A percentile compares a stretch with the other conserved stretches of the same genome.
Conservation (phyloP, 805 yeast genomes). For the Saccharomycopsis sp. region DNA sequence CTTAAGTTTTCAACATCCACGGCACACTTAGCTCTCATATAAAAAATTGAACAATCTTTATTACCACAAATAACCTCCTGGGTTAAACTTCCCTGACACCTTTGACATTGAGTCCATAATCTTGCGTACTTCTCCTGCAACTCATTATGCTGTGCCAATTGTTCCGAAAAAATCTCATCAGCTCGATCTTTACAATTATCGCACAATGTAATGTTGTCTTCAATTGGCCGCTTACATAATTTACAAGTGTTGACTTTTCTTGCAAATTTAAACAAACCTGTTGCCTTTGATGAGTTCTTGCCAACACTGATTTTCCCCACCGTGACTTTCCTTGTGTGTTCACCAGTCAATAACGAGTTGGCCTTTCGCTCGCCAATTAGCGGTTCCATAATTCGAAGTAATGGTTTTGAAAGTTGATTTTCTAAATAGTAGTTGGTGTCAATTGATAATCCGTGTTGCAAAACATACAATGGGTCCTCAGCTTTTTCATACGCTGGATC, state of each 20-base stretch:
- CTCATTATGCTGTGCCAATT: constrained; percentile 70
- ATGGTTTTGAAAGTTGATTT: constrained; percentile 87
- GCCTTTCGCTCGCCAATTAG: constrained; percentile 83
- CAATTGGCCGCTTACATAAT: constrained; percentile 77
- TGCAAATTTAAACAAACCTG: constrained; percentile 89
- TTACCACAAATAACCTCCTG: constrained; percentile 94
- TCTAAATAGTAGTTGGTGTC: constrained; percentile 92
- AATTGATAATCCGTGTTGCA: constrained; percentile 87
- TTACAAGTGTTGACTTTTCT: constrained; percentile 84
- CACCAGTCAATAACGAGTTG: constrained; percentile 70
- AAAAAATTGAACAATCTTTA: constrained; percentile 95
- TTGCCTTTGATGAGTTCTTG: constrained; percentile 34
- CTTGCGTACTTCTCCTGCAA: constrained; percentile 78
- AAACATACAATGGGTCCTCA: constrained; percentile 90
- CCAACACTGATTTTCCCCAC: constrained; percentile 54
- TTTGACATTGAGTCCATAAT: constrained; percentile 96
- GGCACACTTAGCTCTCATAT: constrained; percentile 87
- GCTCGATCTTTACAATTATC: constrained; percentile 66
- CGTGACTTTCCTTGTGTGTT: constrained; percentile 72
- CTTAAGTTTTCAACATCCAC: constrained; percentile 58
- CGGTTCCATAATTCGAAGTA: constrained; percentile 91
- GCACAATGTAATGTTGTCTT: constrained; percentile 70
- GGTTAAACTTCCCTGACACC: constrained; percentile 94
- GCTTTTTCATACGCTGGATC: constrained; percentile 89
- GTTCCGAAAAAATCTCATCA: constrained; percentile 74